These are phyloP conservation scores for Venturia oleaginea DNA, from an alignment of 2,329 filamentous ascomycete genomes.

Conservation along the genomic window DNA sequence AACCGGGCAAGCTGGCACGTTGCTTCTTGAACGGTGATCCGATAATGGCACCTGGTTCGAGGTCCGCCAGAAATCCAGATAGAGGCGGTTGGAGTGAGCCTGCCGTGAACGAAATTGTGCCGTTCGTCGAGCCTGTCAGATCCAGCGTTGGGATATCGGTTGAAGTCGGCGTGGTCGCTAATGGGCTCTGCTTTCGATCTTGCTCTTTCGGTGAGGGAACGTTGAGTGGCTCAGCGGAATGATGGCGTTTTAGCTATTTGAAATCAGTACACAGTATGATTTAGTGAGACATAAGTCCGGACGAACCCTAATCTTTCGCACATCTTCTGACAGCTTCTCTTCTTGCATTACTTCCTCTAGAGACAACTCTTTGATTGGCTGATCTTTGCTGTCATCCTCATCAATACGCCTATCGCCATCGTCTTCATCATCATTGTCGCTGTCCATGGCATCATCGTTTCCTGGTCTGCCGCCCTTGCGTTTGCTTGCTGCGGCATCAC, in stretches of 20 bases:
- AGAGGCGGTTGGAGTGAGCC: constrained; percentile 16
- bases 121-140: not conserved
- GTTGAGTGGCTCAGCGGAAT: constrained; percentile 59
- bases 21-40: constrained; percentile 71
- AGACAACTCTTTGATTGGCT: constrained; percentile 39
- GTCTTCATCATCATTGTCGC: constrained; percentile 63
- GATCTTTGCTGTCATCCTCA: constrained; percentile 37
- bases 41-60: constrained; percentile 30
- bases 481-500: constrained; percentile 49
- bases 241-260: constrained; percentile 65
- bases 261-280: not conserved
- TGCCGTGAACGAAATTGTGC: constrained; percentile 17
- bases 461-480: constrained; percentile 35
- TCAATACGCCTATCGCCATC: constrained; percentile 53
- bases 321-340: constrained; percentile 69
- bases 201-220: constrained; percentile 7
- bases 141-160: not conserved
- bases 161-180: constrained; percentile 13
- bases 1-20: constrained; percentile 50
- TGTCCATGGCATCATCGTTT: constrained; percentile 57
- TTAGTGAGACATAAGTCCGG: not conserved
- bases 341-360: constrained; percentile 65
- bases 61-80: constrained; percentile 27
- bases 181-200: constrained; percentile 17
- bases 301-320: constrained; percentile 70